Base-by-base conservation (phyloP, 768 basidiomycete species). In the Steccherinum ochraceum region DNA sequence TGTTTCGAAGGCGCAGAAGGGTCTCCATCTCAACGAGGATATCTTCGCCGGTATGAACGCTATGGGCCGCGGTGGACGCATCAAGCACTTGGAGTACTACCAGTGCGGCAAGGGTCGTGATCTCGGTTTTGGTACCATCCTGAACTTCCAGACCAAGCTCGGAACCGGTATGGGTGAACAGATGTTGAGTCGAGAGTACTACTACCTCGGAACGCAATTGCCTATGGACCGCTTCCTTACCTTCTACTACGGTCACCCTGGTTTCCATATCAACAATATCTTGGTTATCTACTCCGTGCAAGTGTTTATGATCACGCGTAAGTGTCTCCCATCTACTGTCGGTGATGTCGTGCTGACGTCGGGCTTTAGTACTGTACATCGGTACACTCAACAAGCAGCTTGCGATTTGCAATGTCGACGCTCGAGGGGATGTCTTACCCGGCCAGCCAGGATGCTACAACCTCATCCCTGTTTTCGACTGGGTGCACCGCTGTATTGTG, bases 101-200 rank as follows among this genome's bases (percentile, higher is more conserved):
- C 96, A 99, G 70, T 98, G 95, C 64, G 95, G 95, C 56, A 97
- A 99, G 74, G 96, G 96, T 50, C 88, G 96, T 72, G 96, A 99
- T 75, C 85, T 99, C 55, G 96, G 96, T 50, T 99, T 99, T 65
- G 96, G 96, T 47, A 99, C 96, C 42, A 98, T 98, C 64, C 75
- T 99, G 62, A 98, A 98, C 68, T 99, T 99, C 83, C 93, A 97
- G 75, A 99, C 96, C 46, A 99, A 99, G 80, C 96, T 99, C 62
- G 95, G 95, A 24, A 96, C 91, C 24, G 96, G 96, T 70, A 99
- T 99, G 96, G 96, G 96, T 61, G 96, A 99, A 69, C 96, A 99
- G 65, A 95, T 98, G 93, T 85, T 99, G 60, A 97, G 93, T 70
- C 84, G 96, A 58, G 96, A 99, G 71, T 99, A 99, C 67, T 99